Evolutionary conservation across 2,329 filamentous ascomycete species (phyloP).

Genomic region (Fusarium sp.): DNA sequence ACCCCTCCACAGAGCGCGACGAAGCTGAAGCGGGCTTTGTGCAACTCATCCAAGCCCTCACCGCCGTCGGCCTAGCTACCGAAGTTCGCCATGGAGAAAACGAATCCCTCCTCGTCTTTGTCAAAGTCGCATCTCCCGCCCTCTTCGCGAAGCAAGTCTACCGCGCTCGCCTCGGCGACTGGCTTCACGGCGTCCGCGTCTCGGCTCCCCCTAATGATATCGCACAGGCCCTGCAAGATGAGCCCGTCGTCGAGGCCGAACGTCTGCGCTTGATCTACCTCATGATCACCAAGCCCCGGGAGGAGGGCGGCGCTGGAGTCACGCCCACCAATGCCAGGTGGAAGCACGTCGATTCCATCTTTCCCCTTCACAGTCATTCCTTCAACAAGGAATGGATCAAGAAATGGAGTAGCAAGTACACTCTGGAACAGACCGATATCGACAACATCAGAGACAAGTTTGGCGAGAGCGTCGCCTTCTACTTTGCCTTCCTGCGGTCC

Average conservation of each 20-base stretch:
- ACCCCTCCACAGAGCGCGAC: constrained; percentile 65
- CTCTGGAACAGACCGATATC: constrained; percentile 74
- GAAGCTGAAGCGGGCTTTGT: constrained; percentile 82
- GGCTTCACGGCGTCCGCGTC: constrained; percentile 88
- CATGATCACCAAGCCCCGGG: constrained; percentile 78
- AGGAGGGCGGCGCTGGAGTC: constrained; percentile 84
- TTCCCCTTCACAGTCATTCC: constrained; percentile 80
- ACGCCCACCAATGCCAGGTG: constrained; percentile 76
- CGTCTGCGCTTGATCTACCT: constrained; percentile 88
- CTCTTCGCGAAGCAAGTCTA: constrained; percentile 86
- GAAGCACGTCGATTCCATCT: constrained; percentile 79
- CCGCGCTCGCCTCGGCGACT: constrained; percentile 89
- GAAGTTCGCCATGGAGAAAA: constrained; percentile 87
- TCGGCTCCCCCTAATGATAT: constrained; percentile 81
- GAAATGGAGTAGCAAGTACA: constrained; percentile 78
- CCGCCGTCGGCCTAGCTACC: constrained; percentile 83
- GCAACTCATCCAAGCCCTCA: constrained; percentile 80
- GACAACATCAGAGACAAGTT: constrained; percentile 81
- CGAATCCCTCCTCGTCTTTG: constrained; percentile 83
- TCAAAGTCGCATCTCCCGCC: constrained; percentile 80
- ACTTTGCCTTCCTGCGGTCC: constrained; percentile 92
- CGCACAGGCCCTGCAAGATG: constrained; percentile 72
- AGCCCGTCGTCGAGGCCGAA: constrained; percentile 89
- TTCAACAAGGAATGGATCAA: constrained; percentile 84
- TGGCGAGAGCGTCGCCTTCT: constrained; percentile 89